Conservation (phyloP, 805 yeast species). For the Priceomyces melissophilus region DNA sequence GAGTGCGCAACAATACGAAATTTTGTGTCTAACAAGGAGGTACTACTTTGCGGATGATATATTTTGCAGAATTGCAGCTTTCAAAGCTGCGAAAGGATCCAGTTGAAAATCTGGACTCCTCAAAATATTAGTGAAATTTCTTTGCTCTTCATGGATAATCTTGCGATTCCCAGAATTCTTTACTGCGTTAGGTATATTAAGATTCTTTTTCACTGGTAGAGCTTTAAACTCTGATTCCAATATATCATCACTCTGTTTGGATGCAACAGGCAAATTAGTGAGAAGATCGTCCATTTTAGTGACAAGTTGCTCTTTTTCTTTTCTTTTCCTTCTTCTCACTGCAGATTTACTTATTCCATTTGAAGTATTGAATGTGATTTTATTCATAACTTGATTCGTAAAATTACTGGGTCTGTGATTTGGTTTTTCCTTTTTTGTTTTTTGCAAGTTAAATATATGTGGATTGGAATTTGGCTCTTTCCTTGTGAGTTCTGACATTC, state of each 20-base stretch:
- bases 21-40: too few species aligned
- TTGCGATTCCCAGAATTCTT: constrained; percentile 37
- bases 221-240: neutral
- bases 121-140: constrained; percentile 56
- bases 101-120: constrained; percentile 51
- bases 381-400: constrained; percentile 23
- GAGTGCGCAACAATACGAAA: too few species aligned
- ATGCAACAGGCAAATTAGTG: constrained; percentile 43
- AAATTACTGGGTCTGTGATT: constrained; percentile 36
- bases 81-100: constrained; percentile 64
- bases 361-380: constrained; percentile 31
- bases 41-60: too few species aligned
- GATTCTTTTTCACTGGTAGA: constrained; percentile 7
- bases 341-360: constrained; percentile 64
- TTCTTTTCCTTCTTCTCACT: constrained; percentile 58
- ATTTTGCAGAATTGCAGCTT: constrained; percentile 44
- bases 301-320: constrained; percentile 56
- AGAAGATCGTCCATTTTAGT: constrained; percentile 67
- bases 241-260: constrained; percentile 14
- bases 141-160: constrained; percentile 56
- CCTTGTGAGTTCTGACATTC: constrained; percentile 24
- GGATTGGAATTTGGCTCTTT: constrained; percentile 38
- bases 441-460: constrained; percentile 50
- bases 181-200: constrained; percentile 51
- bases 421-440: constrained; percentile 53